Conservation (phyloP, 2,329 filamentous ascomycete genomes). For the Aspergillus neotritici region DNA sequence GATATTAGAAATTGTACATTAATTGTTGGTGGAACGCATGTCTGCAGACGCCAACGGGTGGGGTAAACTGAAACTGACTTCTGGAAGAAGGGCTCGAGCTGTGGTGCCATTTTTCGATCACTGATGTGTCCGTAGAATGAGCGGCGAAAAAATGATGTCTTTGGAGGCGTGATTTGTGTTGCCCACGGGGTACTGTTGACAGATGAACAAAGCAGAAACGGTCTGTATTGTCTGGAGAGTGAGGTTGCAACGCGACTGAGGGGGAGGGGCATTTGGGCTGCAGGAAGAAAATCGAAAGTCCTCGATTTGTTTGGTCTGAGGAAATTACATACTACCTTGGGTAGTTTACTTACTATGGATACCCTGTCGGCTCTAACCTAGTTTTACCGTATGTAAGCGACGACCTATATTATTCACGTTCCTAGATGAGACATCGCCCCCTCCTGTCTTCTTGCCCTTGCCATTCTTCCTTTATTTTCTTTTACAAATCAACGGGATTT, state of each 20-base stretch:
- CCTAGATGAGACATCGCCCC: no score
- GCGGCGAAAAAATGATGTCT: slow-evolving; percentile 21
- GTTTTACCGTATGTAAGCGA: background rate
- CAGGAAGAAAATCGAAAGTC: slow-evolving; percentile 10
- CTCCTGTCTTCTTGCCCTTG: no score
- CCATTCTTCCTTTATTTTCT: no score
- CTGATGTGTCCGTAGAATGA: slow-evolving; percentile 43
- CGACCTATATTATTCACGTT: background rate
- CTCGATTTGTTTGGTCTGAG: slow-evolving; percentile 9
- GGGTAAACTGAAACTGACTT: slow-evolving; percentile 45
- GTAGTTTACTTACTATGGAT: slow-evolving; percentile 9
- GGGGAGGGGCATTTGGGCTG: slow-evolving; percentile 31
- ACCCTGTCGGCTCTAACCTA: slow-evolving; percentile 5
- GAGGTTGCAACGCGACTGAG: slow-evolving; percentile 25
- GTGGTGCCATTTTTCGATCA: slow-evolving; percentile 70
- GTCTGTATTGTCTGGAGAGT: slow-evolving; percentile 14
- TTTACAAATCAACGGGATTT: no score
- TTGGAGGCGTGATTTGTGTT: slow-evolving; percentile 4
- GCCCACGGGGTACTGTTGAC: slow-evolving; percentile 3
- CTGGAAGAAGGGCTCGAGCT: slow-evolving; percentile 88
- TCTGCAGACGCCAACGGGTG: slow-evolving; percentile 15
- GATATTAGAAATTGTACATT: background rate
- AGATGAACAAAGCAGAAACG: slow-evolving; percentile 5
- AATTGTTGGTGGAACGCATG: background rate
- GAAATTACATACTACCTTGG: background rate